Evolutionary conservation across 805 yeast genomes (phyloP), one percentile per base, ranked within the genome.

Genomic region (Yarrowia divulgata): DNA sequence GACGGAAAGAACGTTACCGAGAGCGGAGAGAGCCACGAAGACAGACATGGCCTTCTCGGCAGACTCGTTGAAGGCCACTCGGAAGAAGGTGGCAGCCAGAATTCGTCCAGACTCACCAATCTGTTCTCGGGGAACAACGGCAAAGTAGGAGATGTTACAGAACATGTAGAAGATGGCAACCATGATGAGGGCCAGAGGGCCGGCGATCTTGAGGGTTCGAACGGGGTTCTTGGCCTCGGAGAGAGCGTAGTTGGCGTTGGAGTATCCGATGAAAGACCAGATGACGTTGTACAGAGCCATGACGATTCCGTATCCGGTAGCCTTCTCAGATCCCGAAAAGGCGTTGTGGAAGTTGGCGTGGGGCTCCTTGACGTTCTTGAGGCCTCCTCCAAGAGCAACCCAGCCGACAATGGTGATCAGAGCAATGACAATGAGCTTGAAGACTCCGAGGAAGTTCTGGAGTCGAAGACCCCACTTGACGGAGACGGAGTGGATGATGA

Each of bases 191-290:
- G 96, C 91, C 37, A 84, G 74, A 50, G 97, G 97, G 55, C 93
- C 96, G 16, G 94, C 93, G 69, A 84, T 78, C 75, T 81, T 87
- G 76, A 90, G 84, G 62, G 90, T 87, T 74, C 85, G 85, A 58
- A 85, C 85, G 1, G 96, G 95, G 77, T 91, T 84, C 76, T 85
- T 88, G 63, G 87, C 86, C 79, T 90, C 97, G 74, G 93, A 91
- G 60, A 90, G 82, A 7, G 95, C 94, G 74, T 90, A 90, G 79
- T 90, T 90, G 67, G 89, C 93, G 75, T 90, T 90, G 48, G 93
- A 88, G 77, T 90, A 90, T 66, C 96, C 96, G 73, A 90, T 86
- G 74, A 87, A 90, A 1, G 94, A 89, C 94, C 94, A 90, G 75
- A 90, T 90, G 69, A 90, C 91, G 75, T 89, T 90, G 80, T 90